Conservation (phyloP, 257 asterid genomes). For the Solanum corneliomulleri region DNA sequence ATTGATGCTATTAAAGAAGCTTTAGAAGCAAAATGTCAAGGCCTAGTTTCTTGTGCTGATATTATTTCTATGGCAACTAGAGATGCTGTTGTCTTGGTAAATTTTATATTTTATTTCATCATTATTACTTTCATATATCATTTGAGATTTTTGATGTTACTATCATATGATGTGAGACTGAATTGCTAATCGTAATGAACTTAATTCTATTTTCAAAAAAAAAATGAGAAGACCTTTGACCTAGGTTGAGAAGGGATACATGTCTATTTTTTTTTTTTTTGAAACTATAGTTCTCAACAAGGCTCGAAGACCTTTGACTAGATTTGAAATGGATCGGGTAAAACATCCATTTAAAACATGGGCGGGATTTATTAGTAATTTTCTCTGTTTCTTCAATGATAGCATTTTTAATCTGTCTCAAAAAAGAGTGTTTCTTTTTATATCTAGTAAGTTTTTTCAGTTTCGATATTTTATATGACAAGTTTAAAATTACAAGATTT, state of each 20-base stretch:
- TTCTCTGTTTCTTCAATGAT: background rate
- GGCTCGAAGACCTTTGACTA: background rate
- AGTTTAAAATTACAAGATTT: no score
- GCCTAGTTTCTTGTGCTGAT: constrained; percentile 56
- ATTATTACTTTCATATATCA: background rate
- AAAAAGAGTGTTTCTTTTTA: no score
- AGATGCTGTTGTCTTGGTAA: constrained; percentile 39
- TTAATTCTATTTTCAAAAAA: accelerated
- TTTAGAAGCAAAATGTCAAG: constrained; percentile 30
- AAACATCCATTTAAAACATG: background rate
- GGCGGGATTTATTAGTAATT: no score
- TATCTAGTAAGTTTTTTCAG: no score
- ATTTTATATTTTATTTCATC: background rate
- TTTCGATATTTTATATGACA: background rate
- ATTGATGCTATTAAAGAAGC: constrained; percentile 37
- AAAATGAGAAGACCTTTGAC: background rate
- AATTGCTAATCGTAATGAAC: background rate
- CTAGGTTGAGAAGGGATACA: background rate
- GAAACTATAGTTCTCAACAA: background rate
- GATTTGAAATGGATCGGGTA: no score
- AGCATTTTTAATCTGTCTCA: no score
- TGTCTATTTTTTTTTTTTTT: background rate
- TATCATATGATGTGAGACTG: background rate
- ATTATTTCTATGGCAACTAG: constrained; percentile 51
- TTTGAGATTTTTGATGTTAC: background rate